Percentiles rank a stretch among this genome's conserved stretches.
Conservation (phyloP, 148 eudicot species). For the Diospyros lotus region DNA sequence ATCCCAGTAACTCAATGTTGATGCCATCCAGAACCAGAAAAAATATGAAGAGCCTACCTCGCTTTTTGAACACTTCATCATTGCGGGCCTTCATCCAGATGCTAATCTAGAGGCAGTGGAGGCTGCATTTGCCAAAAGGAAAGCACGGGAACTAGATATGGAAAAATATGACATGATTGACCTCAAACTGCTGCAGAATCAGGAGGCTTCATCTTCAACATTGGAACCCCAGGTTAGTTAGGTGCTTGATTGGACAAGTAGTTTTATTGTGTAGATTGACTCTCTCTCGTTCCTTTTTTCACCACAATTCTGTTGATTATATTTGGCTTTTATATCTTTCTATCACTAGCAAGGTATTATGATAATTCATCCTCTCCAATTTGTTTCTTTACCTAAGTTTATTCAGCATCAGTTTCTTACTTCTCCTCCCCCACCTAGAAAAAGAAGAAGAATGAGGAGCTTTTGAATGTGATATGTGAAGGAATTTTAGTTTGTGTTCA, state of each 20-base stretch:
- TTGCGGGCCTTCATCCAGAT: constrained; percentile 86
- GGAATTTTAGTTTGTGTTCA: neutral
- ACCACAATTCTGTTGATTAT: too few relatives aligned
- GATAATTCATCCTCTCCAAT: neutral
- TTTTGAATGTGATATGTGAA: neutral
- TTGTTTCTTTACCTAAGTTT: neutral
- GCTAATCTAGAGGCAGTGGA: constrained; percentile 79
- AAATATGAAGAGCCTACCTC: constrained; percentile 73
- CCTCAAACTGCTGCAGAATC: constrained; percentile 29
- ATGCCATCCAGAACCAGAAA: constrained; percentile 51
- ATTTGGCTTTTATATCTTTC: neutral
- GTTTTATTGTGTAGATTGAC: neutral
- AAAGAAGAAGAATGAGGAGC: neutral
- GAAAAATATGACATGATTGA: constrained; percentile 33
- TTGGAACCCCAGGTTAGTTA: constrained; percentile 93
- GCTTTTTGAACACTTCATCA: constrained; percentile 85
- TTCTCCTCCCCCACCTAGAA: neutral
- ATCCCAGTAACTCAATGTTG: constrained; percentile 14
- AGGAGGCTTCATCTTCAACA: constrained; percentile 48
- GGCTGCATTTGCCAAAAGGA: constrained; percentile 68
- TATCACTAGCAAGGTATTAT: neutral
- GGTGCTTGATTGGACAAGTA: constrained; percentile 6
- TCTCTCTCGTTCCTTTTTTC: neutral
- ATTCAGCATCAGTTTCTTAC: neutral
- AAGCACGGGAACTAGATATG: constrained; percentile 61